These are phyloP conservation scores for Pythium monospermum DNA, from an alignment of 352 stramenopile species.

Conservation along the genomic window DNA sequence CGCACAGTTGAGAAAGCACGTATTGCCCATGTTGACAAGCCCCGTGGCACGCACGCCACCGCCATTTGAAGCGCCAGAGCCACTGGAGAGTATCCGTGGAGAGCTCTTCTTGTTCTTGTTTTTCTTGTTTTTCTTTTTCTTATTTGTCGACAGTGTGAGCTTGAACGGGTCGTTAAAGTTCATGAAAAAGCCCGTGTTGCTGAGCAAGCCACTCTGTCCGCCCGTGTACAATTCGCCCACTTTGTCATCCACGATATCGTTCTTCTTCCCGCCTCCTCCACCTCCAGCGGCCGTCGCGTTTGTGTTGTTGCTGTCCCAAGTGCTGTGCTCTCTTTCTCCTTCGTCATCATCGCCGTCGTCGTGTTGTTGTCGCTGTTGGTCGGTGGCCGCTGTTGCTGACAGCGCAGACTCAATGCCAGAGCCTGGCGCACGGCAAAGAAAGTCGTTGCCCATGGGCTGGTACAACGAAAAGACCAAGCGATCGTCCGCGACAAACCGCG, in stretches of 20 bases:
- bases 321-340: too few relatives aligned
- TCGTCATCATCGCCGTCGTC: constrained; percentile 9
- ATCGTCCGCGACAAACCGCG: constrained; percentile 20
- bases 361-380: constrained; percentile 16
- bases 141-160: too few relatives aligned
- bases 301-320: too few relatives aligned
- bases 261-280: too few relatives aligned
- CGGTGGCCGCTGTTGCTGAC: constrained; percentile 31
- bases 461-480: constrained; percentile 41
- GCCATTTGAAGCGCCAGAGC: too few relatives aligned
- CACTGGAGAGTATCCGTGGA: background rate
- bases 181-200: constrained; percentile 19
- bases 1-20: constrained; percentile 87
- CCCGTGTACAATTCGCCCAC: constrained; percentile 12
- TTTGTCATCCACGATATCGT: constrained; percentile 4
- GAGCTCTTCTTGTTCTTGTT: background rate
- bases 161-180: constrained; percentile 29
- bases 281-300: too few relatives aligned
- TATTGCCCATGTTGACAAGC: constrained; percentile 83
- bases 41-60: constrained; percentile 53
- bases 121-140: too few relatives aligned
- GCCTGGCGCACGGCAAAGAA: constrained; percentile 29
- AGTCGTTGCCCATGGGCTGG: constrained; percentile 62
- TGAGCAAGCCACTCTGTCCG: constrained; percentile 12
- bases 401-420: constrained; percentile 29